Percentiles rank a stretch among this genome's conserved stretches.
These are phyloP conservation scores for Malus hybrid DNA, from an alignment of 331 rosid species.

Conservation along the genomic window DNA sequence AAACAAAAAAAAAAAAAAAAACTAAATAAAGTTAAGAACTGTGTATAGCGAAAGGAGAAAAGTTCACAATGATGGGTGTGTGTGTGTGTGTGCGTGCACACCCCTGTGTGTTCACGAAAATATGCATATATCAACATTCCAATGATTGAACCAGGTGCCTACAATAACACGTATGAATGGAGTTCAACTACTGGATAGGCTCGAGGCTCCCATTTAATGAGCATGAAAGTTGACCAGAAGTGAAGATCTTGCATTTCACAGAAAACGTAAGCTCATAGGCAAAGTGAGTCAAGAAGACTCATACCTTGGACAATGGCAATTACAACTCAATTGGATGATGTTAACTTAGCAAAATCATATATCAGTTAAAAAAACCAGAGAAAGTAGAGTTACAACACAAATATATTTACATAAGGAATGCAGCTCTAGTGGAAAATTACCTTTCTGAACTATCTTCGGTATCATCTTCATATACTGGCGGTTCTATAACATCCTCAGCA, in stretches of 20 bases:
- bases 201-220: background rate
- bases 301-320: too few species aligned
- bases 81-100: background rate
- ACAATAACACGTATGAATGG: background rate
- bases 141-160: background rate
- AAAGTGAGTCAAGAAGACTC: background rate
- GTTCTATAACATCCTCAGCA: conserved; percentile 92
- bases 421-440: conserved; percentile 24
- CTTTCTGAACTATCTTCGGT: conserved; percentile 68
- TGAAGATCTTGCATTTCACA: background rate
- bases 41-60: background rate
- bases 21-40: conserved; percentile 1
- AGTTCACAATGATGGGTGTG: background rate
- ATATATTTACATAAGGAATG: background rate
- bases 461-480: conserved; percentile 73
- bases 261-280: background rate
- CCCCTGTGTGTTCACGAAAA: background rate
- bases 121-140: background rate
- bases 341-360: background rate
- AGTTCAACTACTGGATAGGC: background rate
- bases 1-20: background rate
- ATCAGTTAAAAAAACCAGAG: background rate
- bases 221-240: background rate
- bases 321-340: background rate
- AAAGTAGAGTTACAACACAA: background rate